These are phyloP conservation scores for Arachis monticola DNA, from an alignment of 331 rosid species.

Conservation along the genomic window DNA sequence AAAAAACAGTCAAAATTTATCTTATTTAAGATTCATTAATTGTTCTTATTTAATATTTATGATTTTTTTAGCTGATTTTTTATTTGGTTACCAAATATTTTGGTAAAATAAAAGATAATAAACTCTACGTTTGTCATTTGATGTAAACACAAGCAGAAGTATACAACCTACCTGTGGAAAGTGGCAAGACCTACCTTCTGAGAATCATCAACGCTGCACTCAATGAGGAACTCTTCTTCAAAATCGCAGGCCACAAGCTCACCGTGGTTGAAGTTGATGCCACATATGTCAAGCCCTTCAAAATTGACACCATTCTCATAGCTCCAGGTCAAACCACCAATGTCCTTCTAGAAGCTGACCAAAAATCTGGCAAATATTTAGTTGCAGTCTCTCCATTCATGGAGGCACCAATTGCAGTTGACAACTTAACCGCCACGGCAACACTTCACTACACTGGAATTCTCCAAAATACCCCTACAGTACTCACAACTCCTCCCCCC, in stretches of 20 bases:
- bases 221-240: constrained; percentile 60
- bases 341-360: constrained; percentile 40
- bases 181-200: constrained; percentile 48
- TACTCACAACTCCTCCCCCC: constrained; percentile 51
- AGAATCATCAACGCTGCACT: constrained; percentile 59
- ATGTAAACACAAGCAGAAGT: constrained; percentile 25
- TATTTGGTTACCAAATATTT: too few relatives aligned
- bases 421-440: constrained; percentile 50
- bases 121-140: too few relatives aligned
- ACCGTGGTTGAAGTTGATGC: constrained; percentile 56
- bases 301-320: constrained; percentile 46
- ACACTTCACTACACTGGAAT: constrained; percentile 49
- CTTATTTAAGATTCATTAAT: too few relatives aligned
- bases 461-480: constrained; percentile 36
- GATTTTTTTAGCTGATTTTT: too few relatives aligned
- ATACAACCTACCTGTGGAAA: constrained; percentile 46
- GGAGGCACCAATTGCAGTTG: constrained; percentile 51
- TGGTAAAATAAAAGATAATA: too few relatives aligned
- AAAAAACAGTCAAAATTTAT: too few relatives aligned
- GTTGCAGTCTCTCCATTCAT: constrained; percentile 49
- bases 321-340: constrained; percentile 59
- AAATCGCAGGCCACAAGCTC: constrained; percentile 51
- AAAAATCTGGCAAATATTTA: constrained; percentile 45
- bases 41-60: too few relatives aligned
- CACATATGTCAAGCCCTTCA: constrained; percentile 46